phyloP scores from a whole-genome alignment of 805 yeast species.

The Lachancea mirantina region DNA sequence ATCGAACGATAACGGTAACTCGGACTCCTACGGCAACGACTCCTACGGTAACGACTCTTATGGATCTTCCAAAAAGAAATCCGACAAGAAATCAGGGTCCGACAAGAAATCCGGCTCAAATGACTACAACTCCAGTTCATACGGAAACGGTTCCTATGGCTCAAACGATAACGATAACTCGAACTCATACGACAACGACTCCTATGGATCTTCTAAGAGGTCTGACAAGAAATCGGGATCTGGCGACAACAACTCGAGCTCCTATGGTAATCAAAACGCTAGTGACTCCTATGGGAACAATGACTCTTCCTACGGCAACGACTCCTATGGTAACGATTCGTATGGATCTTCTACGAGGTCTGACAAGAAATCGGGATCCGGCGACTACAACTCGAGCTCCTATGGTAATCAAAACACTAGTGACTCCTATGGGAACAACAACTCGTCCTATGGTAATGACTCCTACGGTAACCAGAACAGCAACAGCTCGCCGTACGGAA shows the following conservation, averaged over 20 bases:
- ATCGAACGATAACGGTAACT: constrained; percentile 19
- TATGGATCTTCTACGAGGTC: constrained; percentile 18
- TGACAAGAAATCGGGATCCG: constrained; percentile 14
- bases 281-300: constrained; percentile 14
- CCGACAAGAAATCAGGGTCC: constrained; percentile 7
- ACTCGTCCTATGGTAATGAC: constrained; percentile 16
- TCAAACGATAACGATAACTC: constrained; percentile 20
- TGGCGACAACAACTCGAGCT: constrained; percentile 14
- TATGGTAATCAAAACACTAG: constrained; percentile 13
- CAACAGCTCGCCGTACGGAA: constrained; percentile 15
- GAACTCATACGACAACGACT: constrained; percentile 14
- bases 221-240: constrained; percentile 14
- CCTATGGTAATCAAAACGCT: constrained; percentile 10
- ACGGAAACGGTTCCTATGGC: constrained; percentile 25
- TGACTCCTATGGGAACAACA: constrained; percentile 22
- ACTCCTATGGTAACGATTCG: constrained; percentile 18
- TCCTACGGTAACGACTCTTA: constrained; percentile 15
- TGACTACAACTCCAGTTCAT: constrained; percentile 15
- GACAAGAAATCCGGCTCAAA: constrained; percentile 13
- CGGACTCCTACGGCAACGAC: constrained; percentile 12
- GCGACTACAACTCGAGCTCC: constrained; percentile 12
- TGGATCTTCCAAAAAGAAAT: constrained; percentile 18
- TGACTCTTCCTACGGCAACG: constrained; percentile 17
- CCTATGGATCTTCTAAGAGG: constrained; percentile 24
- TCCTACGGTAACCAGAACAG: constrained; percentile 16